These are phyloP conservation scores for Rhododendron mucronatum DNA, from an alignment of 148 eudicot genomes.

Conservation along the genomic window DNA sequence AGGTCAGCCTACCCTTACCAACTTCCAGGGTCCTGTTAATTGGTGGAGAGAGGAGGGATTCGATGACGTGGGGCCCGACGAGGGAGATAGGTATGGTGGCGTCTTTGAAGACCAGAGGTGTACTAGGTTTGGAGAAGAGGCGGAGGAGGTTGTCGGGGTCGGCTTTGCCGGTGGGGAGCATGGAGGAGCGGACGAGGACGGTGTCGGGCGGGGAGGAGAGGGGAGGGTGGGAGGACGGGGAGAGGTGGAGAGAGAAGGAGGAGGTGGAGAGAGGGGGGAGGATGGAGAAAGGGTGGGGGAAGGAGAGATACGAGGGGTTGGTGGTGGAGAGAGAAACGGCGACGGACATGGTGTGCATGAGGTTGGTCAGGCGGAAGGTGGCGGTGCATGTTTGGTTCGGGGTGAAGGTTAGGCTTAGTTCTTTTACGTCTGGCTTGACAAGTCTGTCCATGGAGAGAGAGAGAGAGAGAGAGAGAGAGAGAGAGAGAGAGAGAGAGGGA, in stretches of 20 bases:
- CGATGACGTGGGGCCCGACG: conserved; percentile 35
- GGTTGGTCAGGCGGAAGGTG: conserved; percentile 36
- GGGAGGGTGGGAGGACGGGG: conserved; percentile 26
- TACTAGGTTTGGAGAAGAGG: conserved; percentile 33
- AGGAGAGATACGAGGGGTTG: conserved; percentile 24
- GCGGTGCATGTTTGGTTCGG: conserved; percentile 26
- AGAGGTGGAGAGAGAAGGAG: conserved; percentile 25
- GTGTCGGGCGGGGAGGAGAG: conserved; percentile 30
- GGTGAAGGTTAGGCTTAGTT: conserved; percentile 26
- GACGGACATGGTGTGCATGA: conserved; percentile 58
- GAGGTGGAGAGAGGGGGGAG: conserved; percentile 49
- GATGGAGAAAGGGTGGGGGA: conserved; percentile 22
- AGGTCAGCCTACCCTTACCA: background rate
- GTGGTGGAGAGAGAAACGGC: conserved; percentile 42
- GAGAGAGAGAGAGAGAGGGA: background rate
- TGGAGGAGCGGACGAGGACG: conserved; percentile 35
- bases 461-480: background rate
- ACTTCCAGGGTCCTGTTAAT: conserved; percentile 9
- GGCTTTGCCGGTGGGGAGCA: conserved; percentile 48
- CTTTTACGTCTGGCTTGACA: conserved; percentile 39
- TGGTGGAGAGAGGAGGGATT: conserved; percentile 29
- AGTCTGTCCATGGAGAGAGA: conserved; percentile 39
- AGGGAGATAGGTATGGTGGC: conserved; percentile 36
- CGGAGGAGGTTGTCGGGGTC: conserved; percentile 36
- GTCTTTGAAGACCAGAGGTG: conserved; percentile 43